Evolutionary conservation across 169 alveolate genomes (phyloP), one percentile per base, ranked within the genome.

Genomic region (Toxoplasma gondii): DNA sequence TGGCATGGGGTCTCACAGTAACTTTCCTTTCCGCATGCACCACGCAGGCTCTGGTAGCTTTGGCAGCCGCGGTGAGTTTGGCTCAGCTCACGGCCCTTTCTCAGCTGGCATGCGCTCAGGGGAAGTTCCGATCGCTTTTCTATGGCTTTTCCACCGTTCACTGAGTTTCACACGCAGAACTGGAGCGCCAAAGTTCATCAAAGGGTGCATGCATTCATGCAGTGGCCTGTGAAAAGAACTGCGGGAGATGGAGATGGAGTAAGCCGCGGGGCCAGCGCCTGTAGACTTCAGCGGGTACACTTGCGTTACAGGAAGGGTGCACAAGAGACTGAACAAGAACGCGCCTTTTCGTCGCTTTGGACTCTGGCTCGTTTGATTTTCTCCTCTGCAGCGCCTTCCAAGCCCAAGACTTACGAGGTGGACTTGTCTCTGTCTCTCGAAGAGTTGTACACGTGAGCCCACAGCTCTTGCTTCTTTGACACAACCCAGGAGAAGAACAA

Each of bases 341-440:
- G 45, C 4, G 58, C 36, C 90, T 22, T 9, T 82, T n/a, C 0
- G 31, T 82, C 27, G 70, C 5, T 7, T 0, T 31, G 41, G 24
- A 67, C 90, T 38, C 27, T 34, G 16, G n/a, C 58, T 17, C 41
- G 41, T 39, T 39, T 39, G 41, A 22, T 34, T 49, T 39, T 38
- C 67, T 4, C 39, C 69, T 36, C 17, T 41, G 92, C 88, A 82
- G 88, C 78, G 58, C 94, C 88, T 31, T 93, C 94, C 17, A 94
- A 94, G 43, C 96, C 97, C 17, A 88, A 92, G 78, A 38, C 95
- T 27, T 95, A 93, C 83, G 97, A 95, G 92, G 93, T 93, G 38
- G 95, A 95, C 54, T 78, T 95, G 74, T n/a, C 88, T 69, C 92
- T 90, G 34, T 93, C 96, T 19, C 88, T 95, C 43, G 97, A 95